Evolutionary conservation across 768 basidiomycete species (phyloP).

Genomic region (Boletus rubescentipes): DNA sequence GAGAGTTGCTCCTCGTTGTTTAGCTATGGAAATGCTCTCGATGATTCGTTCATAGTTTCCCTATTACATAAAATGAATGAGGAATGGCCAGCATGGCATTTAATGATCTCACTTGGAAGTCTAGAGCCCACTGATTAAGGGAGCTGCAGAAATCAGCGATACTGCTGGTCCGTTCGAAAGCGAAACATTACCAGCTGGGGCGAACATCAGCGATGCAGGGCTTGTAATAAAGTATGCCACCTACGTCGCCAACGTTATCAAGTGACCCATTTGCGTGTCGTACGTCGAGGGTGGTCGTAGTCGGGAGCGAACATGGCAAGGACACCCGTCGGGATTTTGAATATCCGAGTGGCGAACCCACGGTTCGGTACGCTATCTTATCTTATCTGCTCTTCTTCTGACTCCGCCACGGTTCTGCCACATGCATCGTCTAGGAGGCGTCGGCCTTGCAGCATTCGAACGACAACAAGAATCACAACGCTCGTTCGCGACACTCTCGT

Average conservation of each 20-base stretch:
- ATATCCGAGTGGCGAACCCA: no score
- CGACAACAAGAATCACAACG: conserved; percentile 79
- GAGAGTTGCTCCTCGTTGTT: conserved; percentile 81
- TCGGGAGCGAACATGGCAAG: not conserved
- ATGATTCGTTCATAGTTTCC: conserved; percentile 94
- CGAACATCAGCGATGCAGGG: not conserved
- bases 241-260: conserved; percentile 88
- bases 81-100: not conserved
- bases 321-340: not conserved
- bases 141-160: conserved; percentile 54
- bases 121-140: conserved; percentile 95
- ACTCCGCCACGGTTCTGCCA: not conserved
- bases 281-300: not conserved
- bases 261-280: conserved; percentile 63
- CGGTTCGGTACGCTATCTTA: conserved; percentile 7
- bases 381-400: conserved; percentile 9
- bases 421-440: conserved; percentile 78
- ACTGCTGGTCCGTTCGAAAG: not conserved
- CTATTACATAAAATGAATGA: conserved; percentile 37
- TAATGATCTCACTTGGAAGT: conserved; percentile 70
- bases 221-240: conserved; percentile 21
- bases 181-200: conserved; percentile 25
- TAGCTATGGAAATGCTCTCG: conserved; percentile 84
- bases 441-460: conserved; percentile 86
- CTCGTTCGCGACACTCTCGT: conserved; percentile 81